Evolutionary conservation across 495 filamentous ascomycete genomes (phyloP), one percentile per base, ranked within the genome.

Genomic region (Penicillium salamii): DNA sequence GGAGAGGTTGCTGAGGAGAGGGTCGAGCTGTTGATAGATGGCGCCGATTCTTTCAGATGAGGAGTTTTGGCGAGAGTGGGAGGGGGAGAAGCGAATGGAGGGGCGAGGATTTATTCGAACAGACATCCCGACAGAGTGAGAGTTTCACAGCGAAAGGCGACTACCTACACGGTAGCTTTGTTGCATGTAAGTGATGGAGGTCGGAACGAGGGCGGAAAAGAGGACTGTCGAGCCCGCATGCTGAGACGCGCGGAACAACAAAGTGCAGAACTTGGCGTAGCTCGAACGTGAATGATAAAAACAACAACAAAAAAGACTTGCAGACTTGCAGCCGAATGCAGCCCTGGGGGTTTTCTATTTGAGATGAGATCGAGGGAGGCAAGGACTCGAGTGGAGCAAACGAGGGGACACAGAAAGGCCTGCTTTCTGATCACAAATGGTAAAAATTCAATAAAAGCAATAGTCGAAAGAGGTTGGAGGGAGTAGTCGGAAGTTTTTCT

Each of bases 1-100:
- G 5, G 79, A 81, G 5, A 83, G 59, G 46, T 76, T 78, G 36
- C 70, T 62, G 20, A 84, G 72, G 2, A 84, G 59, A 49, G 79
- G 78, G 40, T 82, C 78, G 17, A 71, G 49, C 31, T 61, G 52
- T 28, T 67, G 59, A 46, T 64, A 72, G 37, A 66, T 42, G 5
- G 59, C 60, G 12, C 56, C 44, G 12, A 41, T 58, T 46, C 62
- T 57, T 23, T 59, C 59, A 5, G 66, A 59, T 18, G 61, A 66
- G 28, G 65, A 54, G 42, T 59, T 61, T 14, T 54, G 50, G 33
- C 54, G 59, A n/a, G 57, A 52, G 38, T 58, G 58, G 26, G 51
- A 45, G 42, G 63, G 57, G n/a, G 57, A 57, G 18, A 65, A 61
- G 43, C 62, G 66, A 31, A 65, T 60, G 9, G 63, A 63, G 21